A percentile compares a stretch with the other conserved stretches of the same genome.
These are phyloP conservation scores for Calonectria crousiana DNA, from an alignment of 2,329 filamentous ascomycete genomes.

Conservation along the genomic window DNA sequence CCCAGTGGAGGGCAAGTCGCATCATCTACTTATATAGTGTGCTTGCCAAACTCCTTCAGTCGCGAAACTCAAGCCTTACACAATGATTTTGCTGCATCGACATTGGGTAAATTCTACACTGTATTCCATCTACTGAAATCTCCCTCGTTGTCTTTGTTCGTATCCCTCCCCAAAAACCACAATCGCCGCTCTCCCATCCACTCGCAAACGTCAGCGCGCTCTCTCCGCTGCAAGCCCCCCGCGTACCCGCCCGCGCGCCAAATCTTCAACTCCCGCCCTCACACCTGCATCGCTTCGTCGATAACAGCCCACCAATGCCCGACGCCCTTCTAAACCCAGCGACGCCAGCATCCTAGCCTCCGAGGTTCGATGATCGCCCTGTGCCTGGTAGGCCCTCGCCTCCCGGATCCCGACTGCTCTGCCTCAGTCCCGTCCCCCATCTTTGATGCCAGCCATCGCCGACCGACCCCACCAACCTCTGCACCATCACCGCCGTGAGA, in stretches of 20 bases:
- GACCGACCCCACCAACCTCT: background rate
- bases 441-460: background rate
- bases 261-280: background rate
- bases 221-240: background rate
- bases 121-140: background rate
- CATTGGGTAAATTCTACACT: background rate
- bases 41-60: background rate
- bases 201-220: background rate
- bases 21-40: background rate
- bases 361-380: conserved; percentile 8
- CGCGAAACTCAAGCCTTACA: too few relatives aligned
- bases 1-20: background rate
- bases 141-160: background rate
- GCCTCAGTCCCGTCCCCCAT: background rate
- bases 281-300: background rate
- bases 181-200: background rate
- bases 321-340: background rate
- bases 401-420: background rate
- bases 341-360: background rate
- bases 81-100: too few relatives aligned
- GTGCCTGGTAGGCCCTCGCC: background rate
- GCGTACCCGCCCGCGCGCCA: background rate
- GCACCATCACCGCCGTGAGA: conserved; percentile 7
- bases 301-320: conserved; percentile 2
- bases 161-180: background rate